These are phyloP conservation scores for Boletus barrowsii DNA, from an alignment of 768 basidiomycete genomes.

Conservation along the genomic window DNA sequence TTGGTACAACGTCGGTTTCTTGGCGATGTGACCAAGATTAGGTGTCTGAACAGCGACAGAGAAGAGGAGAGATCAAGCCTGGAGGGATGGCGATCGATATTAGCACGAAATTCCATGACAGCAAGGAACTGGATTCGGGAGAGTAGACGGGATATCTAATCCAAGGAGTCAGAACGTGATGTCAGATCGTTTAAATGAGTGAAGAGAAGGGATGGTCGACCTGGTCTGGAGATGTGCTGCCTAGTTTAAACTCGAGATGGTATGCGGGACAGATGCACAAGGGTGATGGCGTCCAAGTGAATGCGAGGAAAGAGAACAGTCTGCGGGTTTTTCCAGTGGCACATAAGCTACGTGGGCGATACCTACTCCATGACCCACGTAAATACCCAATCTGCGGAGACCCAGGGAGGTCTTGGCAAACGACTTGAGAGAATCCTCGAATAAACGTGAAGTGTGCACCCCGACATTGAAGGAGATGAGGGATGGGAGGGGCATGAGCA, in stretches of 20 bases:
- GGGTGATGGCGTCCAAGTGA: too few relatives aligned
- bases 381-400: not conserved
- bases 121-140: not conserved
- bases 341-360: too few relatives aligned
- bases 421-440: not conserved
- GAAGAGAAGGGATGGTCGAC: too few relatives aligned
- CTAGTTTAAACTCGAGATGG: too few relatives aligned
- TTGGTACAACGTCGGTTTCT: too few relatives aligned
- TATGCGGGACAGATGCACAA: too few relatives aligned
- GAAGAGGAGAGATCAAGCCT: not conserved
- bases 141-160: not conserved
- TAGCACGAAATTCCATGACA: not conserved
- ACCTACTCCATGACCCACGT: not conserved
- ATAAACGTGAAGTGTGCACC: not conserved
- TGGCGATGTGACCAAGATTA: too few relatives aligned
- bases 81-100: not conserved
- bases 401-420: not conserved
- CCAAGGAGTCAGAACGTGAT: not conserved
- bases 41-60: too few relatives aligned
- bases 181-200: not conserved
- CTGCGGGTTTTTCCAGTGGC: not conserved
- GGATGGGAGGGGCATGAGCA: not conserved
- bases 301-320: too few relatives aligned
- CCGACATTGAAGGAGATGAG: not conserved
- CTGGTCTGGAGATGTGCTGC: too few relatives aligned